These are phyloP conservation scores for Trichoderma polysporum DNA, from an alignment of 2,329 filamentous ascomycete species.

Conservation along the genomic window DNA sequence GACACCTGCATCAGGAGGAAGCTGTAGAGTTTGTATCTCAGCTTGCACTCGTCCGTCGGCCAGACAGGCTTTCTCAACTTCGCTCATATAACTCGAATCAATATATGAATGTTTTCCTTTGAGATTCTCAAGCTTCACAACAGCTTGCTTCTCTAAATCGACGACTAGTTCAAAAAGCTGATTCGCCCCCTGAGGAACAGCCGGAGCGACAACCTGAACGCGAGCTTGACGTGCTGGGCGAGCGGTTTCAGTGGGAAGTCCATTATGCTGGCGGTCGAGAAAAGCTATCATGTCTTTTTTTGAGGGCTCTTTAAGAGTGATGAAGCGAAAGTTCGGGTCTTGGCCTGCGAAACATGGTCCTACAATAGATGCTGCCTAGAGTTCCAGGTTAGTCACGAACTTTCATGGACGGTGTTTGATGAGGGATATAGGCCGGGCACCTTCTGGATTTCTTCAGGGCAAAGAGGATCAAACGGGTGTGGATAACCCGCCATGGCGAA, in stretches of 20 bases:
- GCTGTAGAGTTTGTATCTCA: constrained; percentile 45
- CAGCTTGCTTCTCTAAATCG: neutral
- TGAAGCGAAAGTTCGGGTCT: neutral
- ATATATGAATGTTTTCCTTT: neutral
- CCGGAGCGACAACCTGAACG: neutral
- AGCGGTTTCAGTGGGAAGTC: neutral
- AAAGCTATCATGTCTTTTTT: neutral
- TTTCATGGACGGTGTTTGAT: neutral
- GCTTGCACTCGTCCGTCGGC: neutral
- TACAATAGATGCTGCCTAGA: neutral
- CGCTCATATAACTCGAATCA: neutral
- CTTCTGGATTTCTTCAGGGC: neutral
- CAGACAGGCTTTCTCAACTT: neutral
- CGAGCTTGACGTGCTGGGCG: neutral
- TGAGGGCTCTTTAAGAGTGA: neutral
- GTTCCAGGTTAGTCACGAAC: neutral
- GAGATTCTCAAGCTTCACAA: neutral
- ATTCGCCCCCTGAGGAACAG: neutral
- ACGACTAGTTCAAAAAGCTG: neutral
- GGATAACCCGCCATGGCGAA: neutral
- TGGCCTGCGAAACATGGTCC: neutral
- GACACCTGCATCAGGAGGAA: constrained; percentile 46
- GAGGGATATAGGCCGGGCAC: neutral
- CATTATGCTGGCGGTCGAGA: neutral
- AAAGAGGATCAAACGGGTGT: neutral